Evolutionary conservation across 257 asterid species (phyloP).

Genomic region (Solanum boliviense): DNA sequence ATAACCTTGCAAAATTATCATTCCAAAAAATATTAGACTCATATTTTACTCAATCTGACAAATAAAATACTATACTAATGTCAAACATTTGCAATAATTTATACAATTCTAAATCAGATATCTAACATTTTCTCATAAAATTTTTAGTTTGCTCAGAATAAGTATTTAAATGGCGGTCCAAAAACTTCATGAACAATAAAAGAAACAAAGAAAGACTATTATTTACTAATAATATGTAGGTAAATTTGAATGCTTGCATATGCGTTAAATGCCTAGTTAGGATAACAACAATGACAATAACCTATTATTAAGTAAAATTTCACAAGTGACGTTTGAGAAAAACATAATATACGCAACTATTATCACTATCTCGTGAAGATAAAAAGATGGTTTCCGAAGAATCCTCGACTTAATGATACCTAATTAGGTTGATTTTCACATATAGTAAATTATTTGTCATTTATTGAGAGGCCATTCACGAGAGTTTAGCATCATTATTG

Average conservation of each 20-base stretch:
- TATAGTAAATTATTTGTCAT: not conserved
- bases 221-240: not conserved
- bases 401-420: not conserved
- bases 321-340: too few relatives aligned
- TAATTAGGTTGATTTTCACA: not conserved
- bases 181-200: not conserved
- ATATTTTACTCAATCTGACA: not conserved
- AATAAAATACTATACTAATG: not conserved
- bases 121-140: not conserved
- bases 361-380: not conserved
- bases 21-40: not conserved
- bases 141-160: not conserved
- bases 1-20: not conserved
- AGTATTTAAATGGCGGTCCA: not conserved
- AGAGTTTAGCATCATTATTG: not conserved
- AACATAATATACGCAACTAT: not conserved
- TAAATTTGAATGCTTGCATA: not conserved
- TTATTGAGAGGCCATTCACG: not conserved
- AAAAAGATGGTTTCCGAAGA: fast-evolving
- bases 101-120: not conserved
- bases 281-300: not conserved
- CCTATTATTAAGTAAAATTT: not conserved
- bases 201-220: not conserved
- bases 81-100: not conserved
- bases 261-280: not conserved